Evolutionary conservation across 2,329 filamentous ascomycete species (phyloP), one percentile per base, ranked within the genome.

Genomic region (Gaeumannomyces tritici): DNA sequence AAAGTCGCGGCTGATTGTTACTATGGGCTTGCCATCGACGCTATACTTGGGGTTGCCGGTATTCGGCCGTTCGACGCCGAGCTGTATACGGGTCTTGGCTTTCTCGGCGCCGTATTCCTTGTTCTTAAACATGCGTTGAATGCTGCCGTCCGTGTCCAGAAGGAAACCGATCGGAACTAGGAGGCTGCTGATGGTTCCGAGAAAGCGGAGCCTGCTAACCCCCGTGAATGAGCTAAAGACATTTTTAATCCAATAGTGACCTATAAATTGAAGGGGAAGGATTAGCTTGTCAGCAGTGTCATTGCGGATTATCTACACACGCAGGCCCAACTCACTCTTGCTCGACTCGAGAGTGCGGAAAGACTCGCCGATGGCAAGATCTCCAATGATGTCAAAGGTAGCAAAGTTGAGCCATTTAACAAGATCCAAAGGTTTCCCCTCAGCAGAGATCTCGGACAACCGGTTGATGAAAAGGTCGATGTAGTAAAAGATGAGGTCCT

Each of bases 321-420:
- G n/a, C n/a, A n/a, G n/a, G n/a, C n/a, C n/a, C n/a, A n/a, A n/a
- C n/a, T n/a, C n/a, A n/a, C n/a, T n/a, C n/a, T 55, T 4, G 15
- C 61, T 51, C 3, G 29, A 29, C 5, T 66, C 63, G 18, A 68
- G 63, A 59, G 56, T 63, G 58, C 61, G 57, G 56, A 68, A 67
- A 1, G 64, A 64, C 51, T 66, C 64, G 8, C 63, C 65, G 5
- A 68, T 66, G 33, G 63, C 59, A n/a, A 67, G 61, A 35, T 66
- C 64, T 51, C 65, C 65, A 12, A 67, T 67, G 26, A 67, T 62
- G 59, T 68, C 66, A 33, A 68, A 68, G 6, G 62, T 65, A 2
- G 51, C 31, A 31, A 59, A 72, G 51, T 71, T 68, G 59, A 69
- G 67, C 69, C 69, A 70, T 21, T 55, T 47, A 28, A 65, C 66